A percentile compares a stretch with the other conserved stretches of the same genome.
These are phyloP conservation scores for Aspergillus ellipticus DNA, from an alignment of 495 filamentous ascomycete genomes.

Conservation along the genomic window DNA sequence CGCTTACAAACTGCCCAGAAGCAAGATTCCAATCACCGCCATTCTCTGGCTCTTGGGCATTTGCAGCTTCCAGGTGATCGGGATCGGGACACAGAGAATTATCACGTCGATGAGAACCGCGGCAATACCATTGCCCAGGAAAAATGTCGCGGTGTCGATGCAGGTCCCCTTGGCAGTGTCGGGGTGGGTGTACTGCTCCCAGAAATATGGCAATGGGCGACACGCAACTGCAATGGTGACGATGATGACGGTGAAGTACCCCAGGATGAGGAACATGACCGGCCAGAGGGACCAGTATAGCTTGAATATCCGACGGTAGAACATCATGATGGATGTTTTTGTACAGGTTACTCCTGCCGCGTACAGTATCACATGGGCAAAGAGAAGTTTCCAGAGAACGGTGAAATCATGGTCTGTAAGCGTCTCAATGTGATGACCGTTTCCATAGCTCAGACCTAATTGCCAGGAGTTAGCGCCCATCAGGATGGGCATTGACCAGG, in stretches of 20 bases:
- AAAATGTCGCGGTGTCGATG: conserved; percentile 25
- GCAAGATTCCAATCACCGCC: neutral
- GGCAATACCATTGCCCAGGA: conserved; percentile 26
- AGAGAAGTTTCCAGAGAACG: no score
- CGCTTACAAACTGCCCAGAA: neutral
- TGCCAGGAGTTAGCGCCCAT: no score
- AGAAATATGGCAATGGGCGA: conserved; percentile 27
- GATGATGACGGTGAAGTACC: conserved; percentile 22
- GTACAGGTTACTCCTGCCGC: no score
- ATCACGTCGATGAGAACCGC: conserved; percentile 43
- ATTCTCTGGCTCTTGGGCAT: neutral
- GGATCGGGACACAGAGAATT: conserved; percentile 37
- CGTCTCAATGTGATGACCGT: no score
- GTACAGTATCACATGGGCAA: no score
- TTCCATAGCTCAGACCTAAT: no score
- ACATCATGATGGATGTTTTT: conserved; percentile 36
- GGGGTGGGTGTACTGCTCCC: conserved; percentile 25
- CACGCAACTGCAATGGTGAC: conserved; percentile 20
- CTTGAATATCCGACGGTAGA: conserved; percentile 32
- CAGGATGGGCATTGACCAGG: no score
- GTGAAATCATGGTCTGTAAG: no score
- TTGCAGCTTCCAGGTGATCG: neutral
- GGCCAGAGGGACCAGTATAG: neutral
- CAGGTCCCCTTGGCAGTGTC: conserved; percentile 22
- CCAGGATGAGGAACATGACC: conserved; percentile 10